Conservation (phyloP, 164 flowering plant genomes). For the Magnolia officinalis region DNA sequence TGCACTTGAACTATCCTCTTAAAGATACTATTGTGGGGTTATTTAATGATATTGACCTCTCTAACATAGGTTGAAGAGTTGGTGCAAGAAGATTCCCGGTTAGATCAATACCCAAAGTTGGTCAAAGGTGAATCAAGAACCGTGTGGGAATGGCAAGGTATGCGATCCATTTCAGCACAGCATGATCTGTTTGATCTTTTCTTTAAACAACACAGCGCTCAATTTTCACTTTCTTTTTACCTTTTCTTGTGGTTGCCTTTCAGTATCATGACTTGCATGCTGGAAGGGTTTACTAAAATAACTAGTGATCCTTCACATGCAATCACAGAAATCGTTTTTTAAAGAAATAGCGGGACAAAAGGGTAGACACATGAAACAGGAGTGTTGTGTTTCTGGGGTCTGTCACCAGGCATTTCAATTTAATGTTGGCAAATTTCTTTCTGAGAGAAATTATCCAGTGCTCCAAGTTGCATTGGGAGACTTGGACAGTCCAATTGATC, state of each 20-base stretch:
- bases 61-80: conserved; percentile 71
- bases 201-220: background rate
- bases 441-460: no score
- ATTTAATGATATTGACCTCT: conserved; percentile 2
- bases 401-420: no score
- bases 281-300: background rate
- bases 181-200: background rate
- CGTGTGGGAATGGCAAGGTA: conserved; percentile 99
- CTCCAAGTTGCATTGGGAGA: no score
- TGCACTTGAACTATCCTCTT: background rate
- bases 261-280: no score
- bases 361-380: no score
- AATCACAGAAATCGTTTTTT: no score
- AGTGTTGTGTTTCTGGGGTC: no score
- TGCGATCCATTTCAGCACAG: background rate
- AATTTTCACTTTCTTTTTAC: background rate
- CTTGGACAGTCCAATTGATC: no score
- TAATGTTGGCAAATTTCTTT: no score
- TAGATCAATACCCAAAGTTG: conserved; percentile 80
- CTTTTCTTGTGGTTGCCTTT: background rate
- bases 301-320: background rate
- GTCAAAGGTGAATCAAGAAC: conserved; percentile 91
- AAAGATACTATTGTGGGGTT: background rate
- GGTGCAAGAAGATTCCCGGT: conserved; percentile 86
- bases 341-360: no score